phyloP scores from a whole-genome alignment of 129 eudicot genomes.

The Apium graveolens region DNA sequence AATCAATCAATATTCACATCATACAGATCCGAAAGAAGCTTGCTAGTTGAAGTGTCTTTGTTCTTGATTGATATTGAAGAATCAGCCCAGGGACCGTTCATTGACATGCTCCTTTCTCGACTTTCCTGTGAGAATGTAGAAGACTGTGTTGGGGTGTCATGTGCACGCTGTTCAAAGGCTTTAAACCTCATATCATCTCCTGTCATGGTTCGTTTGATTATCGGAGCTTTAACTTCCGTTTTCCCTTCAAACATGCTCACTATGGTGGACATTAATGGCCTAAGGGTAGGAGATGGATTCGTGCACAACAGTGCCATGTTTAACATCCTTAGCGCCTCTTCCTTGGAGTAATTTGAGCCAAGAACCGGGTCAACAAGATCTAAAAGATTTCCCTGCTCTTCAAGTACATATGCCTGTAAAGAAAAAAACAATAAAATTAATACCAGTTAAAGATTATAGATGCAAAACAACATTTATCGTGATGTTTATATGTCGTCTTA shows the following conservation, averaged over 20 bases:
- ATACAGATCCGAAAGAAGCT: conserved; percentile 19
- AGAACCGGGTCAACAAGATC: conserved; percentile 43
- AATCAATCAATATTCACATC: conserved; percentile 13
- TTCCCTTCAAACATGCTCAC: conserved; percentile 48
- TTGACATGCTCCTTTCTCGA: conserved; percentile 19
- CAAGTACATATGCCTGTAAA: conserved; percentile 35
- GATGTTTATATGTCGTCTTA: neutral
- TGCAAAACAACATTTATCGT: neutral
- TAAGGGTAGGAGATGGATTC: conserved; percentile 39
- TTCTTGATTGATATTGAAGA: conserved; percentile 3
- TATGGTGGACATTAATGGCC: conserved; percentile 40
- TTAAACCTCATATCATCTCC: conserved; percentile 19
- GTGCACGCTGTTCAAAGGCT: conserved; percentile 18
- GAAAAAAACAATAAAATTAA: neutral
- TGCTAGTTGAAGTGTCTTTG: conserved; percentile 11
- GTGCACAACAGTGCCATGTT: conserved; percentile 43
- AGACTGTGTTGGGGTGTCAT: conserved; percentile 12
- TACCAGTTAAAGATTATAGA: neutral
- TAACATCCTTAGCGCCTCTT: conserved; percentile 40
- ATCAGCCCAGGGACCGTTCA: conserved; percentile 24
- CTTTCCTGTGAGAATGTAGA: conserved; percentile 12
- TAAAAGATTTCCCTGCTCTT: conserved; percentile 47
- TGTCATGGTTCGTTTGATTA: neutral
- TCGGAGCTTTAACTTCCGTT: conserved; percentile 11
- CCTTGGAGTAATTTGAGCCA: conserved; percentile 25